phyloP scores from a whole-genome alignment of 495 filamentous ascomycete genomes.

The Neurospora pannonica region DNA sequence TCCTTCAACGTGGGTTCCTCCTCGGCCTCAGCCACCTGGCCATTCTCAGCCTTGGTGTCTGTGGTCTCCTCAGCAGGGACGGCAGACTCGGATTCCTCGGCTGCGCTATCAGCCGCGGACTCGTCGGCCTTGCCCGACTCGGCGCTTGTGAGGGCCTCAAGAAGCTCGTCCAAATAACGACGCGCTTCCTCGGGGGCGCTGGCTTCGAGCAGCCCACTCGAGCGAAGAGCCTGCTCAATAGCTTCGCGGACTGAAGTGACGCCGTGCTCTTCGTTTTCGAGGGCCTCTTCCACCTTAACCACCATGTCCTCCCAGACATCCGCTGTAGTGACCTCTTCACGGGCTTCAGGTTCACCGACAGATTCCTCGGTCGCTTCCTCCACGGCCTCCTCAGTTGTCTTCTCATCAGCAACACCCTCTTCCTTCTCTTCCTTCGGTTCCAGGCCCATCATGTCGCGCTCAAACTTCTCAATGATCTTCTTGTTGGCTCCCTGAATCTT shows the following conservation, averaged over 20 bases:
- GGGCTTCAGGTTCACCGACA: background rate
- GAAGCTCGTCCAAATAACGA: conserved; percentile 30
- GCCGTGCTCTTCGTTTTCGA: conserved; percentile 44
- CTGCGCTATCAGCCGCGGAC: background rate
- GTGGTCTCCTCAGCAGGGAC: background rate
- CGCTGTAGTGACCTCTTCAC: conserved; percentile 15
- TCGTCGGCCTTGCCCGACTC: conserved; percentile 6
- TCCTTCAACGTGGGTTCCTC: conserved; percentile 18
- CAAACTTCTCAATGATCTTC: conserved; percentile 55
- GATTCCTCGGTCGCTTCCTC: conserved; percentile 4
- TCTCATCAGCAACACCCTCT: conserved; percentile 1
- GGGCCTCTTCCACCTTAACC: conserved; percentile 42
- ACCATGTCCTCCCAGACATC: conserved; percentile 45
- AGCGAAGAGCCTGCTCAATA: conserved; percentile 33
- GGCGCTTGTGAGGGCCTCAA: conserved; percentile 27
- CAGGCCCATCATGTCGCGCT: conserved; percentile 50
- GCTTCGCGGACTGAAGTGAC: conserved; percentile 32
- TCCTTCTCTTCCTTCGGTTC: conserved; percentile 16
- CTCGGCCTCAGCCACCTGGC: conserved; percentile 9
- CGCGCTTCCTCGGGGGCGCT: conserved; percentile 24
- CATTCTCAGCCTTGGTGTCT: conserved; percentile 6
- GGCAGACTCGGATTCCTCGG: conserved; percentile 1
- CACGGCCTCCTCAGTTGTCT: background rate
- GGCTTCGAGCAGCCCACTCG: conserved; percentile 33
- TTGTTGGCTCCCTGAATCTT: conserved; percentile 59